These are phyloP conservation scores for Citrus inodora DNA, from an alignment of 345 rosid species.

Conservation along the genomic window DNA sequence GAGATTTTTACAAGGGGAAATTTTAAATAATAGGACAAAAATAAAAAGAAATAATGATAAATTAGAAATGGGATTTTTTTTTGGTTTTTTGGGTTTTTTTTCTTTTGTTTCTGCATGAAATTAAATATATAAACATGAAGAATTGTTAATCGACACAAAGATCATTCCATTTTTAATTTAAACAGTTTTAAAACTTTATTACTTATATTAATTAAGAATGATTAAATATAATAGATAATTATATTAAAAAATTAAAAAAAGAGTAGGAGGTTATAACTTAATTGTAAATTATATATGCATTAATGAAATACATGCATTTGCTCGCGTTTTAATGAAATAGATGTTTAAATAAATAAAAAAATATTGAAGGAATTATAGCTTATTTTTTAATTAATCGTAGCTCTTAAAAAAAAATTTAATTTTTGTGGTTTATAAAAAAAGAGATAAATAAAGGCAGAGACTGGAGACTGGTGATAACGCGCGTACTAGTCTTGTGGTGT, in stretches of 20 bases:
- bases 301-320: too few relatives aligned
- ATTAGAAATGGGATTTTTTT: background rate
- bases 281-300: too few relatives aligned
- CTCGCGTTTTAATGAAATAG: too few relatives aligned
- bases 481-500: conserved; percentile 2
- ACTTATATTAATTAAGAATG: too few relatives aligned
- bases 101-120: background rate
- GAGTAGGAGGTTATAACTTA: too few relatives aligned
- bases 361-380: background rate
- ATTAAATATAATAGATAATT: too few relatives aligned
- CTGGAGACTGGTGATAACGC: background rate
- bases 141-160: too few relatives aligned
- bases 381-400: background rate
- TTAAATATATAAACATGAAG: background rate
- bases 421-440: background rate
- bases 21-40: background rate
- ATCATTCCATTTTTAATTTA: too few relatives aligned
- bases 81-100: background rate
- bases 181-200: too few relatives aligned
- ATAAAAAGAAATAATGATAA: background rate
- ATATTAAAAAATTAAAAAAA: too few relatives aligned
- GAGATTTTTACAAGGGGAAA: background rate
- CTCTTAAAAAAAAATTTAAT: background rate
- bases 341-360: background rate
- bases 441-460: too few relatives aligned